Percentiles rank a stretch among this genome's conserved stretches.
Evolutionary conservation across 169 alveolate species (phyloP).

Genomic region (Theileria orientalis): DNA sequence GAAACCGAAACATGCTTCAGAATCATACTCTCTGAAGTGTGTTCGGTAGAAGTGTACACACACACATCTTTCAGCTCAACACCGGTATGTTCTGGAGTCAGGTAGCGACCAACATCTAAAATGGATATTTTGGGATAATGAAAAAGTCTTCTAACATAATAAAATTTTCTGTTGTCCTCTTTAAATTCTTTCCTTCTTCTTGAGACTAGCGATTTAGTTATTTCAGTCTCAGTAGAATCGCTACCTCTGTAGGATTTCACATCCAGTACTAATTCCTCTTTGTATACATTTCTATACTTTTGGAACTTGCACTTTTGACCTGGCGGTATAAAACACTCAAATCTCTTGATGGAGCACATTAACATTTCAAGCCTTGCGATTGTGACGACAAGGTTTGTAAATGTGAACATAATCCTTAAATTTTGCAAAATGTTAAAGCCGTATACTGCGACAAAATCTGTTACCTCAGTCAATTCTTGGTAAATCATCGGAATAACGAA

Average conservation of each 20-base stretch:
- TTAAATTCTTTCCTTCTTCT: not conserved
- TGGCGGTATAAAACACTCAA: not conserved
- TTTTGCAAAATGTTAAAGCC: not conserved
- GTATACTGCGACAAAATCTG: not conserved
- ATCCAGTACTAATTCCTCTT: slow-evolving; percentile 10
- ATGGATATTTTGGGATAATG: no score
- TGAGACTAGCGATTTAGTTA: not conserved
- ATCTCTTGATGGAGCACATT: slow-evolving; percentile 1
- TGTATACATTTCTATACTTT: not conserved
- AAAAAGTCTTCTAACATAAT: no score
- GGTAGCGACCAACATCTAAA: not conserved
- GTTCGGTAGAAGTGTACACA: no score
- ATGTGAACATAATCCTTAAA: not conserved
- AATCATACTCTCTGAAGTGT: no score
- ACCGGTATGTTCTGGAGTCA: not conserved
- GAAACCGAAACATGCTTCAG: no score
- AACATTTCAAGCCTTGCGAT: not conserved
- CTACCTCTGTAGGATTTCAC: no score
- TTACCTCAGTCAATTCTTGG: not conserved
- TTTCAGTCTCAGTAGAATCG: not conserved
- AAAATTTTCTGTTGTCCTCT: no score
- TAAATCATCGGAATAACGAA: not conserved
- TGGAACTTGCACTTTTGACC: not conserved
- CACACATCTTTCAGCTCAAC: no score
- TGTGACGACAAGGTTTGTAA: not conserved